phyloP scores from a whole-genome alignment of 177 flowering plant genomes.

The Vitis hybrid region DNA sequence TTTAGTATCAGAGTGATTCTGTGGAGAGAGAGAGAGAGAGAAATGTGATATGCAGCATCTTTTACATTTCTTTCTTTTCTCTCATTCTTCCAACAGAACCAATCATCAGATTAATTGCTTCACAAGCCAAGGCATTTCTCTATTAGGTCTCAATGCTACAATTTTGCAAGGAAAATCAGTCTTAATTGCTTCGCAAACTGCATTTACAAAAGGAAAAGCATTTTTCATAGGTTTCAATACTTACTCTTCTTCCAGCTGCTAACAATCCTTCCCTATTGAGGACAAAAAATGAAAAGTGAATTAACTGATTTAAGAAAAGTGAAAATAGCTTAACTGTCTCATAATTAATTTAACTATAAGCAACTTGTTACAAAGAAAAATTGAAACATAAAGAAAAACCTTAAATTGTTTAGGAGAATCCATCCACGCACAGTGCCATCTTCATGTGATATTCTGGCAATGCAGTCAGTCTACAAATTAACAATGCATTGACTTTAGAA shows the following conservation, averaged over 20 bases:
- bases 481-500: background rate
- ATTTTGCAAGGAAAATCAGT: background rate
- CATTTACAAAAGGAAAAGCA: background rate
- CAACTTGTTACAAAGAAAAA: background rate
- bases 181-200: background rate
- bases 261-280: constrained; percentile 51
- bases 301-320: background rate
- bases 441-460: constrained; percentile 74
- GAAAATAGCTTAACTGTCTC: background rate
- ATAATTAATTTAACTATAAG: background rate
- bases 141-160: too few relatives aligned
- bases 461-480: constrained; percentile 78
- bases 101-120: too few relatives aligned
- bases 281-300: background rate
- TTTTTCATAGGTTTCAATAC: constrained; percentile 5
- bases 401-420: constrained; percentile 74
- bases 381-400: constrained; percentile 38
- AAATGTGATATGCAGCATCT: background rate
- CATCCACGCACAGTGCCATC: constrained; percentile 77
- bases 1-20: background rate
- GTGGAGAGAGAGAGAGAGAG: background rate
- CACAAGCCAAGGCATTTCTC: too few relatives aligned
- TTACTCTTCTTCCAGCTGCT: constrained; percentile 55
- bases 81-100: too few relatives aligned
- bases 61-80: too few relatives aligned